phyloP scores from a whole-genome alignment of 1,284 basidiomycete species.

The Mrakiaceae sp. region DNA sequence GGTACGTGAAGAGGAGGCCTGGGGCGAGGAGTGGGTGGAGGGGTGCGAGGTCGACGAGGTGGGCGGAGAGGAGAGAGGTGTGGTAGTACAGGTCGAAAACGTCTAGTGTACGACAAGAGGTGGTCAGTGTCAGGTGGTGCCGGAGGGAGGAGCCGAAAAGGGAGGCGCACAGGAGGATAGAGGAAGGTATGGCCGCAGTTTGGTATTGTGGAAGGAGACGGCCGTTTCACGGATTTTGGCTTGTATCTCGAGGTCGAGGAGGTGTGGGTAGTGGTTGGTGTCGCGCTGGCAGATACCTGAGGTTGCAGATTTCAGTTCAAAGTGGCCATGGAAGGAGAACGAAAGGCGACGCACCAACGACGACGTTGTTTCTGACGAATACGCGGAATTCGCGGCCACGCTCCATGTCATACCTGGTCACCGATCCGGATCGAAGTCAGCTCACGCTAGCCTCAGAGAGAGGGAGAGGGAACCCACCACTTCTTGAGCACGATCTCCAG shows the following conservation, averaged over 20 bases:
- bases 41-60: conserved; percentile 84
- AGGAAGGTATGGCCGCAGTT: conserved; percentile 53
- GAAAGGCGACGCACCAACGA: conserved; percentile 49
- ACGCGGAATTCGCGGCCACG: conserved; percentile 73
- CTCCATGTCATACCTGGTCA: conserved; percentile 53
- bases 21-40: conserved; percentile 69
- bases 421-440: too few relatives aligned
- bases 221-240: conserved; percentile 42
- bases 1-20: conserved; percentile 68
- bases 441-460: too few relatives aligned
- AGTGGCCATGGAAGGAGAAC: neutral
- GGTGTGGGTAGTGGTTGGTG: conserved; percentile 75
- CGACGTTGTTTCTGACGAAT: conserved; percentile 58
- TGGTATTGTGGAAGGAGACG: conserved; percentile 45
- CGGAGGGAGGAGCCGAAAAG: neutral
- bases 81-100: conserved; percentile 78
- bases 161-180: conserved; percentile 35
- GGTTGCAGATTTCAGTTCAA: neutral
- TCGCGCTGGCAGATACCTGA: conserved; percentile 83
- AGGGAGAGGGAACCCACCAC: conserved; percentile 39
- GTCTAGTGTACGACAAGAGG: conserved; percentile 42
- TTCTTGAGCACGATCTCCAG: conserved; percentile 85
- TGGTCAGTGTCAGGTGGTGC: too few relatives aligned
- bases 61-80: conserved; percentile 57
- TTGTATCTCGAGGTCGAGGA: conserved; percentile 52